Conservation (phyloP, 768 basidiomycete genomes). For the Fibroporia radiculosa region DNA sequence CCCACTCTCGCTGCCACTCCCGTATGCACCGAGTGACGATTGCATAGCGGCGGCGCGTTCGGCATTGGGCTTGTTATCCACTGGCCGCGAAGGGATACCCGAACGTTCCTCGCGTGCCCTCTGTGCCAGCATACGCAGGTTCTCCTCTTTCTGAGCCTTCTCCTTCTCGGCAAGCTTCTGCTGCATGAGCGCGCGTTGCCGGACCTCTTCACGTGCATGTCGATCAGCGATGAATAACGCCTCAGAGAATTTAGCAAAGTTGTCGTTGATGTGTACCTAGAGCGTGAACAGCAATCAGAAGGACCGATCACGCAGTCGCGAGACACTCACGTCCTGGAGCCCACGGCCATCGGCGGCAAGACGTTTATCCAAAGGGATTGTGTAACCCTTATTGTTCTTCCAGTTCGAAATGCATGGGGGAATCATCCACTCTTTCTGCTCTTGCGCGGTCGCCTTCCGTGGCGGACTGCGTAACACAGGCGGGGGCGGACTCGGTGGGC, state of each 20-base stretch:
- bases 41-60: slow-evolving; percentile 66
- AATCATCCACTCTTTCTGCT: slow-evolving; percentile 99
- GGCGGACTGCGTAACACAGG: slow-evolving; percentile 95
- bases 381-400: slow-evolving; percentile 99
- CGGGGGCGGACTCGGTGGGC: slow-evolving; percentile 93
- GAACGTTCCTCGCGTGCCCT: slow-evolving; percentile 91
- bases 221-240: slow-evolving; percentile 92
- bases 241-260: slow-evolving; percentile 98
- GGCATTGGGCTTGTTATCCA: slow-evolving; percentile 47
- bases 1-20: slow-evolving; percentile 65
- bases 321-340: slow-evolving; percentile 82
- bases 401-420: slow-evolving; percentile 99
- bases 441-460: slow-evolving; percentile 89
- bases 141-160: slow-evolving; percentile 95
- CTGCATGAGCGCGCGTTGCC: slow-evolving; percentile 95
- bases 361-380: slow-evolving; percentile 96
- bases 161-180: slow-evolving; percentile 98
- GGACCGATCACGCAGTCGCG: not conserved
- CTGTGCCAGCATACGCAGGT: slow-evolving; percentile 87
- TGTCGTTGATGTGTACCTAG: slow-evolving; percentile 96
- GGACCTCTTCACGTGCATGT: slow-evolving; percentile 96
- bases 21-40: slow-evolving; percentile 77
- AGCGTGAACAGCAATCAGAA: not conserved
- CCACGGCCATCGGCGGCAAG: slow-evolving; percentile 98
- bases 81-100: slow-evolving; percentile 45